These are phyloP conservation scores for Thielaviopsis cerberus DNA, from an alignment of 2,329 filamentous ascomycete genomes.

Conservation along the genomic window DNA sequence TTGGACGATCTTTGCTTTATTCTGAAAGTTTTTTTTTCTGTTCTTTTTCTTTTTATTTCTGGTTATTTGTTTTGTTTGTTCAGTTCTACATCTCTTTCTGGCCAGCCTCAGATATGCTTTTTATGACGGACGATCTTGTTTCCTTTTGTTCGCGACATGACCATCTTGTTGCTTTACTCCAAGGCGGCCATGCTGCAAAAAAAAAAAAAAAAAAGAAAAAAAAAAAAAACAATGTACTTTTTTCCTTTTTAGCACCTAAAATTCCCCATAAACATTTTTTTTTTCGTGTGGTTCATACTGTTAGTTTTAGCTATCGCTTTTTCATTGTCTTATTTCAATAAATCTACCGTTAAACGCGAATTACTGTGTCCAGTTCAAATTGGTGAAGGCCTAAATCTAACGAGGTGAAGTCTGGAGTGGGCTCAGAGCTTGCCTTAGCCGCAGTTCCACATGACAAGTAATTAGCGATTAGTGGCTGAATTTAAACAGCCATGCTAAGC, in stretches of 20 bases:
- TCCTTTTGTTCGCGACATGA: not conserved
- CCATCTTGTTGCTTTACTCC: not conserved
- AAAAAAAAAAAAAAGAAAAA: not conserved
- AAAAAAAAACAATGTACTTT: too few relatives aligned
- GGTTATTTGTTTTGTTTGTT: not conserved
- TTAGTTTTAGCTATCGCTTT: not conserved
- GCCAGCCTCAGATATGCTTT: not conserved
- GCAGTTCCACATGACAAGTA: not conserved
- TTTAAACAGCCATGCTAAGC: not conserved
- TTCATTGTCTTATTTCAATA: not conserved
- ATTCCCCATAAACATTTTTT: too few relatives aligned
- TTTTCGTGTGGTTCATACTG: not conserved
- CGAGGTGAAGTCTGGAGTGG: slow-evolving; percentile 4
- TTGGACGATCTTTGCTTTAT: not conserved
- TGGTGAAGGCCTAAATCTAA: not conserved
- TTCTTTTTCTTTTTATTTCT: not conserved
- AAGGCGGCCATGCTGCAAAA: not conserved
- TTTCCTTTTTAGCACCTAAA: too few relatives aligned
- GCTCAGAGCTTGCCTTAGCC: not conserved
- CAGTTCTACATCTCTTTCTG: not conserved
- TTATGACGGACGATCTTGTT: not conserved
- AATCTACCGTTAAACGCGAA: not conserved
- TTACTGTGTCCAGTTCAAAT: not conserved
- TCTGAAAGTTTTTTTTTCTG: not conserved
- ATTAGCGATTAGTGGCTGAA: not conserved